Evolutionary conservation across 2,329 filamentous ascomycete genomes (phyloP).

Genomic region (Coniochaeta sp.): DNA sequence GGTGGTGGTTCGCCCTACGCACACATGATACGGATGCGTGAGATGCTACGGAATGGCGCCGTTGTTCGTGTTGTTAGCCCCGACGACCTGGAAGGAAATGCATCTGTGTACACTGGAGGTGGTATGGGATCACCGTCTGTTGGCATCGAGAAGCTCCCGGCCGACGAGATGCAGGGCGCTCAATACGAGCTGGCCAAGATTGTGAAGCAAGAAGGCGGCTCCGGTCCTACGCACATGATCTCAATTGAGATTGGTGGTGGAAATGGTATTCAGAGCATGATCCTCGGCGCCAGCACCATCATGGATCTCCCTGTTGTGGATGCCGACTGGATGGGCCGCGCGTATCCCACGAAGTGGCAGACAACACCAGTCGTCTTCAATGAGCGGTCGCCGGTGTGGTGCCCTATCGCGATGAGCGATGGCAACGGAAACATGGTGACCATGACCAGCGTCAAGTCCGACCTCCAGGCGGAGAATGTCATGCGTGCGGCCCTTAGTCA

Average conservation of each 20-base stretch:
- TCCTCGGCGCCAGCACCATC: conserved; percentile 44
- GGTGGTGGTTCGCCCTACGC: conserved; percentile 51
- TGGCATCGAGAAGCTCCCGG: conserved; percentile 50
- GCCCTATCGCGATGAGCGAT: conserved; percentile 39
- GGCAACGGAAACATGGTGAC: conserved; percentile 43
- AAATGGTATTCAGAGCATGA: conserved; percentile 53
- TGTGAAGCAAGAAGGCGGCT: conserved; percentile 22
- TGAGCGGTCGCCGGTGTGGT: conserved; percentile 36
- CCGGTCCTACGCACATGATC: conserved; percentile 46
- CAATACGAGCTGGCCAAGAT: conserved; percentile 46
- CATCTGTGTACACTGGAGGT: conserved; percentile 47
- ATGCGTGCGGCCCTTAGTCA: conserved; percentile 44
- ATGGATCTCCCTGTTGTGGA: conserved; percentile 45
- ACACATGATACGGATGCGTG: conserved; percentile 40
- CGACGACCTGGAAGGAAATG: conserved; percentile 40
- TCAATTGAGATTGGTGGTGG: conserved; percentile 60
- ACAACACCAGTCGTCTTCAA: conserved; percentile 46
- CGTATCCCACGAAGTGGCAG: conserved; percentile 46
- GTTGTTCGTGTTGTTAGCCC: conserved; percentile 44
- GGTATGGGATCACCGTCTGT: conserved; percentile 54
- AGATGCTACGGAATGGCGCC: conserved; percentile 42
- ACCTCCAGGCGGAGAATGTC: conserved; percentile 39
- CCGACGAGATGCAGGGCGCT: conserved; percentile 46
- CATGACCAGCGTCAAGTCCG: conserved; percentile 40
- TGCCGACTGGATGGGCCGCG: conserved; percentile 50